Evolutionary conservation across 805 yeast genomes (phyloP), one percentile per base, ranked within the genome.

Genomic region (Starmerella apicola): DNA sequence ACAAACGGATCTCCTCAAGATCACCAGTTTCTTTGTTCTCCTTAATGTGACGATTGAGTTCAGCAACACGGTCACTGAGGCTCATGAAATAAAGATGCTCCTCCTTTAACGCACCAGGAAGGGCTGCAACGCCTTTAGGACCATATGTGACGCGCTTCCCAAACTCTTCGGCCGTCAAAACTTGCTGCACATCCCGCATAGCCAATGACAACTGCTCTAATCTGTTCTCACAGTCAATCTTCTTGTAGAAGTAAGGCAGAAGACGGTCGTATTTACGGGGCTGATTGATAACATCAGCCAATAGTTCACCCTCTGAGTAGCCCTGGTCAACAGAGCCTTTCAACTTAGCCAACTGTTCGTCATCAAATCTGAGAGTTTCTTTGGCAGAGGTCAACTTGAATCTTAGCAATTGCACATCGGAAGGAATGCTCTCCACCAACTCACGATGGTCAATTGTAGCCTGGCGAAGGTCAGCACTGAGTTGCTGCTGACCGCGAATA

Each of bases 61-160:
- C 82, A 3, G 86, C 85, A 53, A 79, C 74, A 17, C 71, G 66
- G 52, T 78, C 81, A 39, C 83, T 77, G 37, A 80, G 64, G 53
- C 78, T 81, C 74, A 79, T 76, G 55, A 78, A 79, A 42, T 80
- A 66, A 36, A 63, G 62, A 54, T 78, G 76, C 59, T 79, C 85
- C 46, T 71, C 74, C 49, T 70, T 72, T 37, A 63, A 42, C 8
- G 53, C 49, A 4, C 36, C 28, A 2, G 52, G 52, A n/a, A 44
- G 38, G 2, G 46, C 39, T 1, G 33, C 39, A 7, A 45, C 19
- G 7, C 52, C 47, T 21, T 44, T 46, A 15, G 38, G 42, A 28
- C 51, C 52, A 20, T 43, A 36, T 6, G 50, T 38, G 17, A 37
- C 36, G 24, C 48, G 46, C 32, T 44, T 44, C 17, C 50, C 51